Percentiles rank a stretch among this genome's conserved stretches.
Evolutionary conservation across 768 basidiomycete genomes (phyloP).

Genomic region (Tylopilus sp.): DNA sequence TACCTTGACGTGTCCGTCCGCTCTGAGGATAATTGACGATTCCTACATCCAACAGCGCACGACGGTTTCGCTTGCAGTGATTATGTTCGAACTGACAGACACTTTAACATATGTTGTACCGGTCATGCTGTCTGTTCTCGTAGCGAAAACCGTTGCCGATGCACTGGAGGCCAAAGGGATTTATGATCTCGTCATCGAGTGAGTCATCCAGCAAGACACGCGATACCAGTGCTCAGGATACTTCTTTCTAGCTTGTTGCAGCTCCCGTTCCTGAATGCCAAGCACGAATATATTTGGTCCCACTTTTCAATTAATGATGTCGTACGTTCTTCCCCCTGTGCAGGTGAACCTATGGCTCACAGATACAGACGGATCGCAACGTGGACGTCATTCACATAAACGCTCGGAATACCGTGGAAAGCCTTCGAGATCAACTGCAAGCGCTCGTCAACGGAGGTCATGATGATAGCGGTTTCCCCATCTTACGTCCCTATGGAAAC

Average conservation of each 20-base stretch:
- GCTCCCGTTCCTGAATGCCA: constrained; percentile 89
- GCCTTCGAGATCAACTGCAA: constrained; percentile 68
- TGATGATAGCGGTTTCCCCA: constrained; percentile 84
- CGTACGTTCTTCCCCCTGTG: constrained; percentile 42
- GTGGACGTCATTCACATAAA: constrained; percentile 73
- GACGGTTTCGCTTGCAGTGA: constrained; percentile 92
- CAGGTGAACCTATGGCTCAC: background rate
- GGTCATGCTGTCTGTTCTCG: constrained; percentile 83
- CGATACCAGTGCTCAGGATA: background rate
- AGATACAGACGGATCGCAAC: constrained; percentile 58
- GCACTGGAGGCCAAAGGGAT: constrained; percentile 74
- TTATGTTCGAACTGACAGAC: constrained; percentile 93
- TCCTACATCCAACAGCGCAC: constrained; percentile 51
- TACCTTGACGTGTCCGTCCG: background rate
- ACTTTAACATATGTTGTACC: constrained; percentile 90
- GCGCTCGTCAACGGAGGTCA: constrained; percentile 53
- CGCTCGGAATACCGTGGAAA: constrained; percentile 70
- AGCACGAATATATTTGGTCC: constrained; percentile 89
- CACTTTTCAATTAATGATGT: constrained; percentile 71
- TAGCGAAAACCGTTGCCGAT: constrained; percentile 40
- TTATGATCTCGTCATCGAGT: constrained; percentile 95
- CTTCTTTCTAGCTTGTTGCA: constrained; percentile 55
- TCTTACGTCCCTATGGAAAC: constrained; percentile 53
- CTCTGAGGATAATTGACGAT: constrained; percentile 6
- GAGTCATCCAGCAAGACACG: background rate